phyloP scores from a whole-genome alignment of 805 yeast genomes.

The Saccharomycopsis babjevae region DNA sequence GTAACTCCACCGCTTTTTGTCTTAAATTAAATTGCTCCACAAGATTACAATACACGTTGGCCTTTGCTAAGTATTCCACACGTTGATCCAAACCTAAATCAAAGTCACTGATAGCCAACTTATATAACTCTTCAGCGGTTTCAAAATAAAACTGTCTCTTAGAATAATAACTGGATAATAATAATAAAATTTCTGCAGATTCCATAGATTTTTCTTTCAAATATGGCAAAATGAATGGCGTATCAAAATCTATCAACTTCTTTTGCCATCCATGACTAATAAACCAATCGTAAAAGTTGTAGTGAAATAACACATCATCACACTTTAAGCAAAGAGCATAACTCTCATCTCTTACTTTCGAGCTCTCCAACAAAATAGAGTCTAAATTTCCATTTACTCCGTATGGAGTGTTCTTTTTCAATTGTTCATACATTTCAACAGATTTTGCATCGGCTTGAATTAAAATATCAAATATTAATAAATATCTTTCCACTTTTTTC shows the following conservation, averaged over 20 bases:
- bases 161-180: constrained; percentile 84
- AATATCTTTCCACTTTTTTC: constrained; percentile 51
- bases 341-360: constrained; percentile 57
- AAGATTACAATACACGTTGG: constrained; percentile 86
- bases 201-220: constrained; percentile 55
- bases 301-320: constrained; percentile 81
- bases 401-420: constrained; percentile 21
- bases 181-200: constrained; percentile 64
- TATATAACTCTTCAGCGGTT: constrained; percentile 76
- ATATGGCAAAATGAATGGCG: constrained; percentile 71
- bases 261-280: constrained; percentile 68
- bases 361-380: constrained; percentile 32
- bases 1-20: constrained; percentile 64
- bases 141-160: constrained; percentile 66
- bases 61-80: constrained; percentile 82
- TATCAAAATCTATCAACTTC: constrained; percentile 65
- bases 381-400: constrained; percentile 16
- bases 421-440: constrained; percentile 26
- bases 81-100: constrained; percentile 58
- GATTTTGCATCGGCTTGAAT: constrained; percentile 61
- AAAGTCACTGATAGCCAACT: constrained; percentile 66
- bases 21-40: constrained; percentile 66
- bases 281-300: constrained; percentile 88
- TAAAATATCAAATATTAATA: constrained; percentile 64
- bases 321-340: constrained; percentile 66